Evolutionary conservation across 2,329 filamentous ascomycete species (phyloP), one percentile per base, ranked within the genome.

Genomic region (Thielaviopsis punctulata): DNA sequence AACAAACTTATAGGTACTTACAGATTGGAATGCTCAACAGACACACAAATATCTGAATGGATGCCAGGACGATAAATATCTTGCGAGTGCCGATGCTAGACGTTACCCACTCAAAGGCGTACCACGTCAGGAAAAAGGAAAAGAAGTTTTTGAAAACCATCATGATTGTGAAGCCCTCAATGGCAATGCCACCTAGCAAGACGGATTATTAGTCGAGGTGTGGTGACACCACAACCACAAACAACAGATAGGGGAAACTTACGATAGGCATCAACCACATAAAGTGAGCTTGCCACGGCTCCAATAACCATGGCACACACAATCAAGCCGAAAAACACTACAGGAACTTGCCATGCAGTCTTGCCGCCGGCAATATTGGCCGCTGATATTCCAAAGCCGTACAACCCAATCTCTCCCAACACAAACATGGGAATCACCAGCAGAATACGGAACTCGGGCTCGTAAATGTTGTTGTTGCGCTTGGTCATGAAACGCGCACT

Each of bases 101-200:
- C 9, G 83, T 72, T 23, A 95, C 72, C 89, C 90, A 95, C 53
- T 88, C 73, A 60, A 86, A 94, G 1, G 86, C 87, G 58, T 78
- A 83, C 63, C 82, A 93, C 0, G 89, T 94, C 52, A 95, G 69
- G 6, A 80, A 78, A 60, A 93, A 95, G 57, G 82, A 85, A 68
- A 95, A 94, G 56, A 95, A 76, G 66, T 95, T 95, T 68, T 95
- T 95, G 73, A 95, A 95, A 51, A 95, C 81, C 57, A 95, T 76
- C 63, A 92, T 77, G 66, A 86, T 86, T 0, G 88, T 95, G 64
- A 95, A 94, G 6, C 81, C 85, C 66, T 95, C 89, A 47, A 95
- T 78, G 1, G 86, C 79, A 53, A 94, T 78, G 56, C 90, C 82
- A 7, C 81, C 82, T 85, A 51, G 33, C n/a, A n/a, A n/a, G n/a